phyloP scores from a whole-genome alignment of 148 eudicot genomes.

The Euryodendron excelsum region DNA sequence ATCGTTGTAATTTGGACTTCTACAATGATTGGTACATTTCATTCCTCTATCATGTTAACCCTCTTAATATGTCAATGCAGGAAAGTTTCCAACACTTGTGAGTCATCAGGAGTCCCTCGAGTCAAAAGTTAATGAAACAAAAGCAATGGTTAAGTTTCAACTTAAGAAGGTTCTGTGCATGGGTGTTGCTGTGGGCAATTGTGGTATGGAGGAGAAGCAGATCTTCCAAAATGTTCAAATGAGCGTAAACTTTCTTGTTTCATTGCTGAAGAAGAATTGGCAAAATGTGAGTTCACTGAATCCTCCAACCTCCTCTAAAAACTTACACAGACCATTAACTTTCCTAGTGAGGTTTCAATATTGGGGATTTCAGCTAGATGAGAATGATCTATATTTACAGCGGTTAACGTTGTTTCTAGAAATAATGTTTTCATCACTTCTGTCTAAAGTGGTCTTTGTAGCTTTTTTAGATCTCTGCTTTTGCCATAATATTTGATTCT shows the following conservation, averaged over 20 bases:
- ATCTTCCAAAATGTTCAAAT: slow-evolving; percentile 41
- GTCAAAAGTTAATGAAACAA: slow-evolving; percentile 36
- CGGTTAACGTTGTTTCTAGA: neutral
- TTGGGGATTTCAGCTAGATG: neutral
- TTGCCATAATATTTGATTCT: neutral
- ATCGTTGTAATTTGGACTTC: neutral
- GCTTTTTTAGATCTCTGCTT: neutral
- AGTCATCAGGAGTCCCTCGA: slow-evolving; percentile 42
- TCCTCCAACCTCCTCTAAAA: no score
- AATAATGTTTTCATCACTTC: neutral
- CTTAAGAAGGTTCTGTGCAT: slow-evolving; percentile 43
- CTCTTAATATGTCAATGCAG: slow-evolving; percentile 18
- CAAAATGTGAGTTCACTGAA: slow-evolving; percentile 33
- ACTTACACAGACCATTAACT: no score
- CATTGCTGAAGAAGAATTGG: slow-evolving; percentile 42
- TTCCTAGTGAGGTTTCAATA: neutral
- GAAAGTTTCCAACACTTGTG: slow-evolving; percentile 41
- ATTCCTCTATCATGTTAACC: neutral
- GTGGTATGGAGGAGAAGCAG: slow-evolving; percentile 40
- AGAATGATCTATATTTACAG: neutral
- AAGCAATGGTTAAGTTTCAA: slow-evolving; percentile 39
- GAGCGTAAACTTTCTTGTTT: slow-evolving; percentile 44
- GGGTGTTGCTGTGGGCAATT: slow-evolving; percentile 47
- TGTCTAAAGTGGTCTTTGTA: neutral
- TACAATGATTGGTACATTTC: neutral